Evolutionary conservation across 768 basidiomycete species (phyloP), one percentile per base, ranked within the genome.

Genomic region (Nevesoporus exiguus): DNA sequence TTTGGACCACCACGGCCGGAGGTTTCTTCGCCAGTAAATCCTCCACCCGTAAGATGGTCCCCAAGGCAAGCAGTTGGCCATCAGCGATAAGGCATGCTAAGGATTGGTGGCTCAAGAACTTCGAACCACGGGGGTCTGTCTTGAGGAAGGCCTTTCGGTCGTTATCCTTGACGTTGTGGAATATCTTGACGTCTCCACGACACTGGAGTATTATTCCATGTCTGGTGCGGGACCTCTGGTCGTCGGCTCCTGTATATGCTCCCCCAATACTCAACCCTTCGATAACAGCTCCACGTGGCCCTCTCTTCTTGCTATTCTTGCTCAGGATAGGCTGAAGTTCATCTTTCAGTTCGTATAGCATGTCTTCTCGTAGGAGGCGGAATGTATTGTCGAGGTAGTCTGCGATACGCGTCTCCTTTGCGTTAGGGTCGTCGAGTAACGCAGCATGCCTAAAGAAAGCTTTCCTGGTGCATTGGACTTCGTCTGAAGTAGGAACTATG

Each of bases 361-460:
- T 41, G 13, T 41, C 40, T 11, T 22, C 40, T 24, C 86, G 69
- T 10, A 85, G 64, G 17, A 88, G 72, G 8, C 86, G 78, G 63
- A 84, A 88, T 46, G 83, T 83, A 47, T 85, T 84, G 56, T 88
- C 86, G 5, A 86, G 72, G 55, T 86, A 77, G 10, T 77, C 72
- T 1, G 77, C 71, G 5, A 73, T 58, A 4, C 81, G 76, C 14
- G 60, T 65, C 2, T 66, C 62, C 25, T 70, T 70, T 0, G 68
- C 70, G 5, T 70, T 60, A 4, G 77, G 71, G 49, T 81, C 77
- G 5, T 80, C 78, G 0, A 82, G 66, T 7, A 71, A 66, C 3
- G 70, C 58, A 7, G 74, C 73, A 1, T 76, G 73, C 4, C 81
- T 77, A 17, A 84, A 59, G 56, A 83, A 86, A 0, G 85, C 72